Evolutionary conservation across 2,329 filamentous ascomycete species (phyloP).

Genomic region (Sporothrix brasiliensis): DNA sequence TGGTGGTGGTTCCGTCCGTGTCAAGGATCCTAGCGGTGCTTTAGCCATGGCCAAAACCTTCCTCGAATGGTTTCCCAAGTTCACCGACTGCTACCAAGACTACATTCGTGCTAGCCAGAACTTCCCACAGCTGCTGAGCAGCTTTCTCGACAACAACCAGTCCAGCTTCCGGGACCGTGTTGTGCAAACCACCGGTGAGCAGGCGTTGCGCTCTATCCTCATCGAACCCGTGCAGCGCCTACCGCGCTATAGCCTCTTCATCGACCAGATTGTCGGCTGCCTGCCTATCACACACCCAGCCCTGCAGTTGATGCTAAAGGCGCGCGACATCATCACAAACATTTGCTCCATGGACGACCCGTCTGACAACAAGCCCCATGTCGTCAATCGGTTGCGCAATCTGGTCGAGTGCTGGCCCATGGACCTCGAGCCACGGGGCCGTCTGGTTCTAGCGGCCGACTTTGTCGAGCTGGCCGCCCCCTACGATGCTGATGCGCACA

Average conservation of each 20-base stretch:
- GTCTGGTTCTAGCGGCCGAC: conserved; percentile 80
- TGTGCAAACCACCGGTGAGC: conserved; percentile 81
- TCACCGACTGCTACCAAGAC: conserved; percentile 86
- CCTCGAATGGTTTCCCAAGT: conserved; percentile 89
- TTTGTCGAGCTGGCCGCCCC: conserved; percentile 76
- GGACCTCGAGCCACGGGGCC: conserved; percentile 71
- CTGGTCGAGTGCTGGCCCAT: conserved; percentile 77
- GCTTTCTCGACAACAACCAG: conserved; percentile 67
- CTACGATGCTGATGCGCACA: conserved; percentile 53
- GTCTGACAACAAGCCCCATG: conserved; percentile 71
- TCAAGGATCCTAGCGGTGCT: conserved; percentile 75
- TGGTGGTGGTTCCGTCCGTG: conserved; percentile 51
- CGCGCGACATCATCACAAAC: conserved; percentile 89
- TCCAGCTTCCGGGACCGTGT: conserved; percentile 82
- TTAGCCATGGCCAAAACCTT: conserved; percentile 77
- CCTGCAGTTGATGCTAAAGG: conserved; percentile 78
- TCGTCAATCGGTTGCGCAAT: conserved; percentile 72
- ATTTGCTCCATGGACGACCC: conserved; percentile 90
- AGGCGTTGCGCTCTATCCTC: conserved; percentile 83
- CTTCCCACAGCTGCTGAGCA: conserved; percentile 78
- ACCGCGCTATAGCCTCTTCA: conserved; percentile 91
- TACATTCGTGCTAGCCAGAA: conserved; percentile 90
- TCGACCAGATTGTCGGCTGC: conserved; percentile 89
- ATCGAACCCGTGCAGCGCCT: conserved; percentile 96
- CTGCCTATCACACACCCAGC: conserved; percentile 86